Evolutionary conservation across 306 rosid species (phyloP), one percentile per base, ranked within the genome.

Genomic region (Casuarina glauca): DNA sequence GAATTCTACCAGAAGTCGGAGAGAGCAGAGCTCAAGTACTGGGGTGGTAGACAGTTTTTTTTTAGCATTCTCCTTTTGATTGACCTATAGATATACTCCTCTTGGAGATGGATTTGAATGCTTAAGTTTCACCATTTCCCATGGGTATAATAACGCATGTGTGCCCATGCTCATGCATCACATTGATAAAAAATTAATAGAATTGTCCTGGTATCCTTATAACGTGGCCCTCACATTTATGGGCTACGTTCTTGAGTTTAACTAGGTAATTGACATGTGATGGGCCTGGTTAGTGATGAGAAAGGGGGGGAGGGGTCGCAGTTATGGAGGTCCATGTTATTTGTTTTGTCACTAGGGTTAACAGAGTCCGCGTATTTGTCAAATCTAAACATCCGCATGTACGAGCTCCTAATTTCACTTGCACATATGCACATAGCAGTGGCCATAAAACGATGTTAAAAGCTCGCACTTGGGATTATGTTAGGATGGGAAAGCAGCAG

Each of bases 401-500:
- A 11, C 75, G 19, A 54, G 44, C 15, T 69, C 48, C 13, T 69
- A 64, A 69, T 32, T 38, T 39, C 48, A 39, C 61, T 57, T 54
- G 70, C 51, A 4, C 44, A 55, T 44, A 9, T n/a, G n/a, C 36
- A 38, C 48, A 38, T 49, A 39, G 16, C 57, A 58, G 72, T 68
- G 73, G 45, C 36, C 44, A n/a, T 53, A 35, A 39, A 55, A 13
- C 35, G 48, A 57, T 38, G 16, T 69, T 82, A 36, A 69, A 69
- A 51, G 60, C 41, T 73, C 78, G 83, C 71, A 0, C 57, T 76
- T 80, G 84, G 48, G 78, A 80, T 76, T 79, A 44, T 78, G 57
- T 79, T 83, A 86, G 97, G 96, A 93, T 78, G 90, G 83, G 79
- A 82, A 75, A 78, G 55, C 87, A 42, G 76, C 43, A 69, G 82